A percentile compares a stretch with the other conserved stretches of the same genome.
These are phyloP conservation scores for Aspergillus terreus DNA, from an alignment of 2,329 filamentous ascomycete species.

Conservation along the genomic window DNA sequence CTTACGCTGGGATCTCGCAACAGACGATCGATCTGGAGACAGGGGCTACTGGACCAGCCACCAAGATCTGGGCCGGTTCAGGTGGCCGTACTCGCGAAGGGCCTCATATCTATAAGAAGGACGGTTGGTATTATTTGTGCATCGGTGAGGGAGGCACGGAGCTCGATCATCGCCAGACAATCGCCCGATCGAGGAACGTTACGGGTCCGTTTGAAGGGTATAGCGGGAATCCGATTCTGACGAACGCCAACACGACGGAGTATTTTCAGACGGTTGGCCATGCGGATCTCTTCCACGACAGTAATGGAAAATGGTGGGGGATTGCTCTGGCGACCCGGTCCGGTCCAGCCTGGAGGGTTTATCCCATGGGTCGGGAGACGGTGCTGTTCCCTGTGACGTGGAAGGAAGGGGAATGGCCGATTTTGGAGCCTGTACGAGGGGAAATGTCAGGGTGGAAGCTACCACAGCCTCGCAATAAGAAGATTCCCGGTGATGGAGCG, in stretches of 20 bases:
- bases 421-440: constrained; percentile 2
- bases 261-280: constrained; percentile 54
- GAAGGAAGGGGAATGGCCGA: constrained; percentile 46
- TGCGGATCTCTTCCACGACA: constrained; percentile 54
- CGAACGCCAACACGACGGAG: constrained; percentile 32
- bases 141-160: constrained; percentile 20
- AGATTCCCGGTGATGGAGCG: background rate
- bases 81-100: constrained; percentile 34
- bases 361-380: constrained; percentile 54
- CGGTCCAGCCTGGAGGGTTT: constrained; percentile 30
- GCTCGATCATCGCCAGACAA: constrained; percentile 18
- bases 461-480: background rate
- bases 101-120: constrained; percentile 24
- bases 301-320: constrained; percentile 51
- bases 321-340: constrained; percentile 44
- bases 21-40: constrained; percentile 27
- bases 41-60: constrained; percentile 1
- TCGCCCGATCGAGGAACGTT: constrained; percentile 22
- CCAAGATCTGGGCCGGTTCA: constrained; percentile 45
- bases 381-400: constrained; percentile 49
- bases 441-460: background rate
- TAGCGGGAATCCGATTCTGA: constrained; percentile 38
- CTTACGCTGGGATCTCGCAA: constrained; percentile 4
- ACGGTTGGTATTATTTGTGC: constrained; percentile 25
- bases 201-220: constrained; percentile 39